Evolutionary conservation across 129 eudicot genomes (phyloP), one percentile per base, ranked within the genome.

Genomic region (Chrysanthemum makinoi): DNA sequence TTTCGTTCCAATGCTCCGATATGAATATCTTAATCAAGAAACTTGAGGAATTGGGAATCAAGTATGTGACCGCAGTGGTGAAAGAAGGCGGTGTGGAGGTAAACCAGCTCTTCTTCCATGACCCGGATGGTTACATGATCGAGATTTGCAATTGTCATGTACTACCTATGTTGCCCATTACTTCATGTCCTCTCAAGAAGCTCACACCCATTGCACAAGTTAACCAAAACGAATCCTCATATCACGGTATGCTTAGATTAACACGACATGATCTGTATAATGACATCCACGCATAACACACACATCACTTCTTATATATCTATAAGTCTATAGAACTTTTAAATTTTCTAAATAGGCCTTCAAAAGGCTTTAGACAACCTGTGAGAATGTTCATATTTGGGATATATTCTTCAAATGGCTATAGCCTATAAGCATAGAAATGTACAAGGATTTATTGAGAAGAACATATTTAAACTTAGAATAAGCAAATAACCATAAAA

Each of bases 191-290:
- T 26, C 24, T 11, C n/a, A 59, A 59, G 33, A 59, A 59, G 33
- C 33, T 6, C 65, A 60, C 28, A 20, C 5, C 65, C n/a, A 20
- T 9, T 59, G 4, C 65, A 10, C 17, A 59, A 59, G 22, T 59
- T 46, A 68, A 75, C 58, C 14, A 55, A 6, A 11, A 65, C 2
- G 44, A 82, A 18, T 57, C 90, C 7, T 70, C 87, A 15, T 77
- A 59, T 49, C 68, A 62, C 11, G 80, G 82, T 75, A 75, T 53
- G 67, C 6, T 12, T 14, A 18, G 10, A 22, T 35, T 1, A 35
- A 1, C 8, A 5, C 44, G 5, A 35, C 44, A 26, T 26, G 30
- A 26, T 26, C 2, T 26, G 30, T 26, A 26, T 26, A 26, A 26
- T 26, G 30, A 26, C 30, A 26, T 26, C 30, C 30, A 26, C 30